These are phyloP conservation scores for Nemania sp. DNA, from an alignment of 2,329 filamentous ascomycete genomes.

Conservation along the genomic window DNA sequence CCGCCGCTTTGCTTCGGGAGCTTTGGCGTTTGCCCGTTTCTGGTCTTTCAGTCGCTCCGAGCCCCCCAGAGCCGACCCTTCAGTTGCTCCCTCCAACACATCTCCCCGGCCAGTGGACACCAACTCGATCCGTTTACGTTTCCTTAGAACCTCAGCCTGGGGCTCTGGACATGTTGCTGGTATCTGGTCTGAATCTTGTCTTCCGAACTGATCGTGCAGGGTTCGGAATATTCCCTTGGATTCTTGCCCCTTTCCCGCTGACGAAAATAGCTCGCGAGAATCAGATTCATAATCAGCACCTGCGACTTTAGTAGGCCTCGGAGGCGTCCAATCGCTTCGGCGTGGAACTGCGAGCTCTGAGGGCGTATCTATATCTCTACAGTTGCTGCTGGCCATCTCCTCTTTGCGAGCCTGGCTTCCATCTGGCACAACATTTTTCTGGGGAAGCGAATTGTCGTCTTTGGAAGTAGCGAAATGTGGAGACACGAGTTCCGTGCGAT, in stretches of 20 bases:
- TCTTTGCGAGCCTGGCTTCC: not conserved
- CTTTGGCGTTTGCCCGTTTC: conserved; percentile 46
- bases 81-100: conserved; percentile 29
- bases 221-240: conserved; percentile 46
- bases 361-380: not conserved
- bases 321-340: conserved; percentile 70
- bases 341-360: conserved; percentile 56
- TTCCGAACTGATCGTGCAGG: conserved; percentile 49
- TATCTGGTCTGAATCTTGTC: conserved; percentile 30
- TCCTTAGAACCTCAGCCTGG: conserved; percentile 47
- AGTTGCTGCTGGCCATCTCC: not conserved
- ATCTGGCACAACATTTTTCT: not conserved
- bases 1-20: conserved; percentile 67
- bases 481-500: conserved; percentile 40
- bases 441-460: conserved; percentile 15
- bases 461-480: conserved; percentile 32
- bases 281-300: conserved; percentile 40
- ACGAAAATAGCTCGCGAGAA: conserved; percentile 39
- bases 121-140: conserved; percentile 60
- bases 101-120: conserved; percentile 42
- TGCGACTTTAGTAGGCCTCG: conserved; percentile 46
- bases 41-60: conserved; percentile 16
- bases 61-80: conserved; percentile 35
- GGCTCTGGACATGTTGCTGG: conserved; percentile 13
- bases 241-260: conserved; percentile 20